phyloP scores from a whole-genome alignment of 768 basidiomycete species.

The Daedaleopsis sinensis region DNA sequence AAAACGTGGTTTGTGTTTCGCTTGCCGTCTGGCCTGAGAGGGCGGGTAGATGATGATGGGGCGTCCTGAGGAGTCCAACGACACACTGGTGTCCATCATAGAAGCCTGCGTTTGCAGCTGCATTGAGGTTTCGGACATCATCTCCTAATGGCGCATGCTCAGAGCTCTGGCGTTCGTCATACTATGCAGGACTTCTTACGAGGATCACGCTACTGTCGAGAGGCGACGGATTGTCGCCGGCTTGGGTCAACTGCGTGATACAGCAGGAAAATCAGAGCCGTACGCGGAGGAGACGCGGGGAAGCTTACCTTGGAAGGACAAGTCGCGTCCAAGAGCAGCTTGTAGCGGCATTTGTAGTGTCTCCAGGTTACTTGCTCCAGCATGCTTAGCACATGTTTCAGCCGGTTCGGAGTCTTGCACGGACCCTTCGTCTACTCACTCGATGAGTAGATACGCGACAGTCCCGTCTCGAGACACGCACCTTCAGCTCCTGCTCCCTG shows the following conservation, averaged over 20 bases:
- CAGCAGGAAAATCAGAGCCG: not conserved
- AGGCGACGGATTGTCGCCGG: slow-evolving; percentile 38
- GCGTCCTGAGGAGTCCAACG: slow-evolving; percentile 56
- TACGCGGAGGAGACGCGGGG: not conserved
- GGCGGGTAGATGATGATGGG: slow-evolving; percentile 47
- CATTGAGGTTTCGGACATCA: slow-evolving; percentile 71
- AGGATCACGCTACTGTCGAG: slow-evolving; percentile 69
- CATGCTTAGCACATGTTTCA: slow-evolving; percentile 56
- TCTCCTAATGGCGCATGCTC: slow-evolving; percentile 50
- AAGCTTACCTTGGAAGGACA: slow-evolving; percentile 76
- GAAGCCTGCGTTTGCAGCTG: slow-evolving; percentile 57
- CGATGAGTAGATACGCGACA: not conserved
- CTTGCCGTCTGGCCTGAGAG: slow-evolving; percentile 49
- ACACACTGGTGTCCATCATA: slow-evolving; percentile 39
- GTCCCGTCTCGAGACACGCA: slow-evolving; percentile 24
- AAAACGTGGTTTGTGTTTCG: slow-evolving; percentile 70
- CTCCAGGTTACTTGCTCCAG: slow-evolving; percentile 66
- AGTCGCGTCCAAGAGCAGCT: slow-evolving; percentile 57
- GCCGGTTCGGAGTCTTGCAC: slow-evolving; percentile 73
- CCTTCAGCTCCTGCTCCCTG: slow-evolving; percentile 74
- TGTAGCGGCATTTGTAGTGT: slow-evolving; percentile 72
- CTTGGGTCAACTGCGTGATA: slow-evolving; percentile 36
- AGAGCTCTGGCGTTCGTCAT: not conserved
- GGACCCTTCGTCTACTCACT: slow-evolving; percentile 35
- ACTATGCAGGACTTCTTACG: slow-evolving; percentile 37